Base-by-base conservation (phyloP, 768 basidiomycete genomes). In the Naganishia randhawae region DNA sequence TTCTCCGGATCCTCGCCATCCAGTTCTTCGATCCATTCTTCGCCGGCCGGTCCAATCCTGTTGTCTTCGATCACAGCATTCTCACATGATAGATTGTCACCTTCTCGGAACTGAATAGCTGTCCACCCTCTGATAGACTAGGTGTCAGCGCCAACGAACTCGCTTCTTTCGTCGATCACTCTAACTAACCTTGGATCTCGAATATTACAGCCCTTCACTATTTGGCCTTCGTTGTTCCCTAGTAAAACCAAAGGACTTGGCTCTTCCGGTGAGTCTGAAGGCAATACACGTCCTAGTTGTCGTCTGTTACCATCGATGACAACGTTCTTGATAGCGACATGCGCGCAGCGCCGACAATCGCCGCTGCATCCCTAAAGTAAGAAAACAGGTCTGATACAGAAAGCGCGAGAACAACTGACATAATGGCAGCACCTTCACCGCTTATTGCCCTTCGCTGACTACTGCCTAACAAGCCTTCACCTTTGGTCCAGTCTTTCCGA, bases 1-100 rank as follows among this genome's bases (percentile, higher is more conserved):
- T 69, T 54, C 51, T 81, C 80, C 7, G 80, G 79, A 70, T 80
- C 79, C 1, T 76, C 72, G 10, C 80, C 80, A 66, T 81, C 80
- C 10, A 75, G 51, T 27, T 66, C 71, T 17, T 76, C 75, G 32
- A 75, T 69, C 71, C 78, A 81, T 66, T 80, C 81, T 31, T 81
- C 79, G 6, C 80, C 80, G 19, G 78, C 74, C 5, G 81, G 81
- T 45, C 80, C 74, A 31, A 81, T 81, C 66, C 72, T 73, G 63
- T 81, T 81, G 41, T 75, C 71, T 63, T 76, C 75, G 41, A 81
- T 72, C 14, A 73, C 66, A 19, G 80, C 79, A 25, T 74, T 74
- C 9, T 55, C 72, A 71, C 80, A 81, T 13, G 69, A 63, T 35
- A 79, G 50, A 27, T 76, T 74, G 54, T 79, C 78, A n/a, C 80